Evolutionary conservation across 192 early-diverging fungal species (phyloP).

Genomic region (Podila epigama): DNA sequence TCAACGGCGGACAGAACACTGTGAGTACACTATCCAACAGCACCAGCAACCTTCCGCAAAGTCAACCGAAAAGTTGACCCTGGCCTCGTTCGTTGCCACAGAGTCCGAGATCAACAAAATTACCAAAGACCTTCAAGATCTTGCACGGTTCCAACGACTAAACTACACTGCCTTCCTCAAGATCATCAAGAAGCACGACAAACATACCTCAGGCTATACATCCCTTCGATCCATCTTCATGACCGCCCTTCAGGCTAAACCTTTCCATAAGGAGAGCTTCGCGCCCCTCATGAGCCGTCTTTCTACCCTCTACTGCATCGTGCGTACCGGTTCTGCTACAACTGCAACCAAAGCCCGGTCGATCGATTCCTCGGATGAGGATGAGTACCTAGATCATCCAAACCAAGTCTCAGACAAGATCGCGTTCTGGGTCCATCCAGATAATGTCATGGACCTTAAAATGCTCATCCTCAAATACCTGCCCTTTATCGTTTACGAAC

Average conservation of each 20-base stretch:
- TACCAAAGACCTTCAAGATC: conserved; percentile 74
- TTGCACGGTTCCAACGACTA: conserved; percentile 74
- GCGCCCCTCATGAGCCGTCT: conserved; percentile 84
- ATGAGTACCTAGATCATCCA: conserved; percentile 54
- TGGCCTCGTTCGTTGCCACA: conserved; percentile 55
- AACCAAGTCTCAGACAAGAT: conserved; percentile 45
- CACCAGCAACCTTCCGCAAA: conserved; percentile 43
- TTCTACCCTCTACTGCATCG: conserved; percentile 79
- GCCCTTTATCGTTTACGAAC: conserved; percentile 80
- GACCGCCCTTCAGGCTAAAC: conserved; percentile 75
- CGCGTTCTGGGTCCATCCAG: conserved; percentile 94
- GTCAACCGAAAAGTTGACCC: conserved; percentile 49
- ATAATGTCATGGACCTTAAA: conserved; percentile 90
- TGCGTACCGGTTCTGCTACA: conserved; percentile 59
- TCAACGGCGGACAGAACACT: conserved; percentile 69
- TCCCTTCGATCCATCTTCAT: conserved; percentile 75
- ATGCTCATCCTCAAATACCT: conserved; percentile 83
- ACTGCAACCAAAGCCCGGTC: conserved; percentile 10
- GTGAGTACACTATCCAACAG: conserved; percentile 58
- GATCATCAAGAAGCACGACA: conserved; percentile 98
- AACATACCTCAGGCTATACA: conserved; percentile 74
- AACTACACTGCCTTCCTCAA: conserved; percentile 85
- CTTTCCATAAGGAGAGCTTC: conserved; percentile 86
- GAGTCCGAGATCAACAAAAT: conserved; percentile 77
- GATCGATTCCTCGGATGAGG: conserved; percentile 26